Base-by-base conservation (phyloP, 352 stramenopile genomes). In the Saprolegnia parasitica region DNA sequence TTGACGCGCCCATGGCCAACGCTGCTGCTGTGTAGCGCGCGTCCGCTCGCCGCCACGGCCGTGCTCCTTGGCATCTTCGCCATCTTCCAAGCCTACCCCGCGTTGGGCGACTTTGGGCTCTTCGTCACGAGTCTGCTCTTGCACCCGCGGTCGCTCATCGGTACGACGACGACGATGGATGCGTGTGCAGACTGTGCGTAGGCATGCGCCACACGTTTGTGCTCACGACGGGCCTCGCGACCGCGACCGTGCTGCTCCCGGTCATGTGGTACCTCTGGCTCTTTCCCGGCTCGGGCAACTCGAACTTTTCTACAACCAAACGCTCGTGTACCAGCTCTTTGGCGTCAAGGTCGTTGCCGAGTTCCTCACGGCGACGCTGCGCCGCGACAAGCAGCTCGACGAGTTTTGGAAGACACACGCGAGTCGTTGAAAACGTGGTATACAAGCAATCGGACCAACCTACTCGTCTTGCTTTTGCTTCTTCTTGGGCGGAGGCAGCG, bases 221-320 rank as follows among this genome's bases (percentile, higher is more conserved):
- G 29, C 89, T 91, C 71, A 80, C 78, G 10, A 70, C 91, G 15
- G 86, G 86, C 2, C 71, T 95, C 18, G 78, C 73, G 32, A 82
- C 86, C 0, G 84, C 84, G 18, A 87, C 81, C 9, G 89, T 78
- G 65, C 86, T 95, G 76, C 68, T 95, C 47, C 84, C 84, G 23
- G 79, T 93, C 23, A 95, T 95, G 86, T 91, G 81, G 79, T 93
- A 91, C 62, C 73, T 95, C n/a, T 95, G 86, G 86, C 67, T 95
- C 45, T 95, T 88, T 56, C 84, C 86, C 8, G 86, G 81, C 15
- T 93, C 84, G 11, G 86, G 86, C 23, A 95, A 95, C 71, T 83
- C 86, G n/a, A 95, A 95, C 66, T 95, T 95, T 95, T 91, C 65
- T 95, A 93, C 76, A 93, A 91, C 74, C 84, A 93, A 73, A 95